phyloP scores from a whole-genome alignment of 106 monocot species.

The Phalaenopsis aphrodite region DNA sequence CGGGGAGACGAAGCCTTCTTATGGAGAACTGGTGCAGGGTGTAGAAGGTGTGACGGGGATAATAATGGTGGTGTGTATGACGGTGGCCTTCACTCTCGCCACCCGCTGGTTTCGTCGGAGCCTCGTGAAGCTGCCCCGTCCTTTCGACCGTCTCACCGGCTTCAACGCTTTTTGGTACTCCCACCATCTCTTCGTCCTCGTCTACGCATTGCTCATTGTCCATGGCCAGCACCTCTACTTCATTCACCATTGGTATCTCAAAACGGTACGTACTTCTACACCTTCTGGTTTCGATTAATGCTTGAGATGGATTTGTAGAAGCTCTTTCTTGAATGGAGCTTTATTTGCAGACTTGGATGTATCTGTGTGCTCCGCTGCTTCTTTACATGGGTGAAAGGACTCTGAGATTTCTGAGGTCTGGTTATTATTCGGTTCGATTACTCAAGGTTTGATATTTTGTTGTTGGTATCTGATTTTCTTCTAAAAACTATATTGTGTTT shows the following conservation, averaged over 20 bases:
- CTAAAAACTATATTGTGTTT: neutral
- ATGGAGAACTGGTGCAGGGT: conserved; percentile 39
- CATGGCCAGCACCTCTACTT: conserved; percentile 71
- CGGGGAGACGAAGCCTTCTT: conserved; percentile 57
- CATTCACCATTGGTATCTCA: conserved; percentile 46
- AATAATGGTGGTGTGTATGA: conserved; percentile 70
- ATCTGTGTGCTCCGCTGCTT: conserved; percentile 60
- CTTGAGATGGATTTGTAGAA: neutral
- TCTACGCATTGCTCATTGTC: conserved; percentile 60
- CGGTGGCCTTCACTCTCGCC: conserved; percentile 67
- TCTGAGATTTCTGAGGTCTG: conserved; percentile 71
- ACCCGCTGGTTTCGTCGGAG: conserved; percentile 82
- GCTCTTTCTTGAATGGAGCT: neutral
- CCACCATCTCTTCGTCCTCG: conserved; percentile 71
- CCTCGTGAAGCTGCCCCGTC: conserved; percentile 63
- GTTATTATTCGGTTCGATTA: conserved; percentile 53
- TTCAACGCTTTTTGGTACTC: conserved; percentile 99
- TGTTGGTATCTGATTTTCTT: neutral
- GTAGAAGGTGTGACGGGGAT: conserved; percentile 68
- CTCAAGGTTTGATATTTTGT: conserved; percentile 48
- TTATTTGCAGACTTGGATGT: conserved; percentile 82
- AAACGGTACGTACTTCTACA: conserved; percentile 55
- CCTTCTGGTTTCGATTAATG: neutral
- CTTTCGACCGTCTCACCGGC: conserved; percentile 68
- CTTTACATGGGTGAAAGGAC: conserved; percentile 73